Base-by-base conservation (phyloP, 352 stramenopile species). In the Globisporangium paroecandrum region DNA sequence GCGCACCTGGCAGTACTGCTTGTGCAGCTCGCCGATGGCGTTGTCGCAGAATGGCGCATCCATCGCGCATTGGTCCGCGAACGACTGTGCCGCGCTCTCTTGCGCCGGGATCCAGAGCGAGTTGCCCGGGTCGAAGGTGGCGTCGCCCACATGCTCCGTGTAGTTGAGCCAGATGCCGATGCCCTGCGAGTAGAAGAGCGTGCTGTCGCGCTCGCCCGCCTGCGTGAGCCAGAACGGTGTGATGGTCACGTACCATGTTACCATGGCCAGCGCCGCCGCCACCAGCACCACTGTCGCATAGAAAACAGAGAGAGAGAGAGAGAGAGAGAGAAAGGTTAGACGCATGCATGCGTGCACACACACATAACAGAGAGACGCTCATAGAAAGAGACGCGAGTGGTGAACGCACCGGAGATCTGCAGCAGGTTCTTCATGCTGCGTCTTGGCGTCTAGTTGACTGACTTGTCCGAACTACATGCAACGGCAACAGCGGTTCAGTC, bases 131-230 rank as follows among this genome's bases (percentile, higher is more conserved):
- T 92, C 85, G 49, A 89, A 94, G 53, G 56, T 71, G 5, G 73
- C 66, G 57, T 89, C 85, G 29, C 85, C 85, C 32, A 89, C 81
- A 59, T 91, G 85, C 64, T 90, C 79, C 3, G 85, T 94, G 73
- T 85, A 94, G 69, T 94, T 94, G 64, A 90, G 82, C 85, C 85
- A 94, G 22, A 94, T 67, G 1, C 85, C 85, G 56, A 94, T 79
- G 58, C 85, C 85, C 70, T 94, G 85, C 36, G 85, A 84, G 75
- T 94, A 94, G 68, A 83, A 86, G n/a, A 82, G 46, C 13, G 54
- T 55, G 36, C 25, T 61, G 56, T 70, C 75, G 36, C 77, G 81
- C 62, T 85, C 69, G 32, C 85, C 85, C 1, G 77, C 79, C 76
- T 94, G 85, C 56, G 75, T 75, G 53, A 90, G 66, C 85, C 85